Percentiles rank a stretch among this genome's conserved stretches.
phyloP scores from a whole-genome alignment of 306 rosid species.

The Fagus crenata region DNA sequence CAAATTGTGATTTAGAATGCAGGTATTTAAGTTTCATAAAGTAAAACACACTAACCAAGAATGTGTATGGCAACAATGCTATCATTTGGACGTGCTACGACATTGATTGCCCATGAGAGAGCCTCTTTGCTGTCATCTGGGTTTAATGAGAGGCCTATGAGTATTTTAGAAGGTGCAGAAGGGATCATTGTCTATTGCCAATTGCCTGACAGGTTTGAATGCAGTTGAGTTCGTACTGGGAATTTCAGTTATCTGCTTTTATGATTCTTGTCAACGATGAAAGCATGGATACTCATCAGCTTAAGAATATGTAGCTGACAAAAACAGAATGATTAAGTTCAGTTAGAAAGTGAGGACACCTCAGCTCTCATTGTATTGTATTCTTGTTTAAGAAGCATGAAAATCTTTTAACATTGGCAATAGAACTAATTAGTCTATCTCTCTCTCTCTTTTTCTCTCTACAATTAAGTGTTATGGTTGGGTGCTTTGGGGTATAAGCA shows the following conservation, averaged over 20 bases:
- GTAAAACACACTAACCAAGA: conserved; percentile 61
- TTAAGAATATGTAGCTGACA: conserved; percentile 46
- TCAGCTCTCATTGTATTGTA: conserved; percentile 46
- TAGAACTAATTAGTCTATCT: conserved; percentile 31
- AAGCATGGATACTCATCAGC: conserved; percentile 28
- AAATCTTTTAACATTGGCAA: conserved; percentile 39
- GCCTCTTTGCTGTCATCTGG: conserved; percentile 62
- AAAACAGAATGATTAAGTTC: conserved; percentile 60
- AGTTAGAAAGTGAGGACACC: conserved; percentile 73
- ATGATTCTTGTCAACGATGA: conserved; percentile 37
- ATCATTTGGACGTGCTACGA: conserved; percentile 79
- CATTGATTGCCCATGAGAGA: conserved; percentile 69
- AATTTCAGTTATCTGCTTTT: conserved; percentile 27
- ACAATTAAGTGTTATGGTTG: conserved; percentile 76
- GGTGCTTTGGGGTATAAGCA: conserved; percentile 97
- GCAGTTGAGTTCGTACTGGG: conserved; percentile 13
- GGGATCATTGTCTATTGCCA: conserved; percentile 40
- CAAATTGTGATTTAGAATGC: no score
- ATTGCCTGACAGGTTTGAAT: conserved; percentile 16
- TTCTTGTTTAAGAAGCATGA: conserved; percentile 88
- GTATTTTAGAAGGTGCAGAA: conserved; percentile 56
- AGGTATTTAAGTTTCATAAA: background rate
- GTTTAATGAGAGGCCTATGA: conserved; percentile 73
- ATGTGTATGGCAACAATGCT: conserved; percentile 74
- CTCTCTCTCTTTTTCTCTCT: conserved; percentile 9